Base-by-base conservation (phyloP, 2,329 filamentous ascomycete species). In the Trichophyton simii region DNA sequence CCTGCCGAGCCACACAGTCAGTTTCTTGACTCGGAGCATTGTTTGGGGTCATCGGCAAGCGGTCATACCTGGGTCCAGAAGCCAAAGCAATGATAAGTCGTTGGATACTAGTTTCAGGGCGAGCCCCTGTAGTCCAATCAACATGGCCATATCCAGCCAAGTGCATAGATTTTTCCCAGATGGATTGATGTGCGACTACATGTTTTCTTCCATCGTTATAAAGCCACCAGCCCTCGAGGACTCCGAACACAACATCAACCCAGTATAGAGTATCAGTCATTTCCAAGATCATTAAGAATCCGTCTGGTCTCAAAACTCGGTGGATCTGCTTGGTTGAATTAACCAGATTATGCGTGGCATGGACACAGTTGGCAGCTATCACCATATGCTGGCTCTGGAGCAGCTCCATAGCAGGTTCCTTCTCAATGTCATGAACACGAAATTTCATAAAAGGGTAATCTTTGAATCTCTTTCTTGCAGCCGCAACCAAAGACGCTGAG, bases 201-300 rank as follows among this genome's bases (percentile, higher is more conserved):
- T 61, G 60, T 15, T 41, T 57, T 9, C 60, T 52, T 20, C 60
- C 52, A 48, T 61, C 73, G 1, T 72, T 66, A 55, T 73, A 73
- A 1, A 72, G 61, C 75, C 75, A 76, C 74, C 74, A 76, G 2
- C 73, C 74, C 25, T 75, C 72, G 0, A 76, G 65, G 6, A 75
- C 61, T 4, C 74, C 74, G 58, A 73, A 72, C 18, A 74, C 67
- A 7, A 75, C 48, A 62, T 76, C 73, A 3, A 69, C 62, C 68
- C 69, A 73, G 61, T 63, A 66, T 13, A 72, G 60, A 18, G 65
- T 65, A 18, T 62, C 54, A 0, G 71, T 75, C 18, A 73, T 36
- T 57, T 74, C 73, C 1, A 71, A 11, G 0, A 75, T 61, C 2
- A 62, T 62, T 2, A 75, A n/a, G 3, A 70, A 60, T 0, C 74